Conservation (phyloP, 495 filamentous ascomycete species). For the Diplogelasinospora grovesii region DNA sequence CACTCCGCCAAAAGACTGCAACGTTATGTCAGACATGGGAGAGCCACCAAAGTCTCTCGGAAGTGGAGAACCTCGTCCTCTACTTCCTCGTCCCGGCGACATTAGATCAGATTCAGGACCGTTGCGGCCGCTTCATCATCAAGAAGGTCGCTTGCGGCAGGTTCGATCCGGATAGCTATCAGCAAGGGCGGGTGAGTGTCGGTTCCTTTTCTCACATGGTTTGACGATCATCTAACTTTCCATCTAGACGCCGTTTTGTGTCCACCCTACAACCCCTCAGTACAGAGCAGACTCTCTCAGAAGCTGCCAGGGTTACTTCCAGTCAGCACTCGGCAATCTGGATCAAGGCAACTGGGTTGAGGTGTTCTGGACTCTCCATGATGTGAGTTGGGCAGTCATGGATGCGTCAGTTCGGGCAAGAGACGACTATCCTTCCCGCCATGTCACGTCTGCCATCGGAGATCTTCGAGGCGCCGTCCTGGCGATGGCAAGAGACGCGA, state of each 20-base stretch:
- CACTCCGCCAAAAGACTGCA: background rate
- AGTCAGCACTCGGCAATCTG: background rate
- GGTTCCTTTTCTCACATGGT: too few species aligned
- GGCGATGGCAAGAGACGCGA: too few species aligned
- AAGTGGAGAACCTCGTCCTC: background rate
- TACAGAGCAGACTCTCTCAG: background rate
- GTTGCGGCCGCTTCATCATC: background rate
- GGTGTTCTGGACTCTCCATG: conserved; percentile 5
- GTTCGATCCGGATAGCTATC: background rate
- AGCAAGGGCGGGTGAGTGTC: conserved; percentile 1
- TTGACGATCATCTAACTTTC: too few species aligned
- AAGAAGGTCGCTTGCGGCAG: background rate
- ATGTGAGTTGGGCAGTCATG: conserved; percentile 1
- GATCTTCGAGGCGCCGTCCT: too few species aligned
- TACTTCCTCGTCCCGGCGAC: background rate
- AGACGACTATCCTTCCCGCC: too few species aligned
- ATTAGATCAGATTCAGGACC: background rate
- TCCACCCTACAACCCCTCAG: background rate
- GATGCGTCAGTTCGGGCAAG: background rate
- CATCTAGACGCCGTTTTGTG: conserved; percentile 1
- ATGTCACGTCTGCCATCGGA: too few species aligned
- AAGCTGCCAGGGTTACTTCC: background rate
- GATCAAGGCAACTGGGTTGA: background rate
- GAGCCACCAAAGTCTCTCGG: background rate
- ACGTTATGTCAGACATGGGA: background rate